Base-by-base conservation (phyloP, 768 basidiomycete species). In the Pholiota microspora region DNA sequence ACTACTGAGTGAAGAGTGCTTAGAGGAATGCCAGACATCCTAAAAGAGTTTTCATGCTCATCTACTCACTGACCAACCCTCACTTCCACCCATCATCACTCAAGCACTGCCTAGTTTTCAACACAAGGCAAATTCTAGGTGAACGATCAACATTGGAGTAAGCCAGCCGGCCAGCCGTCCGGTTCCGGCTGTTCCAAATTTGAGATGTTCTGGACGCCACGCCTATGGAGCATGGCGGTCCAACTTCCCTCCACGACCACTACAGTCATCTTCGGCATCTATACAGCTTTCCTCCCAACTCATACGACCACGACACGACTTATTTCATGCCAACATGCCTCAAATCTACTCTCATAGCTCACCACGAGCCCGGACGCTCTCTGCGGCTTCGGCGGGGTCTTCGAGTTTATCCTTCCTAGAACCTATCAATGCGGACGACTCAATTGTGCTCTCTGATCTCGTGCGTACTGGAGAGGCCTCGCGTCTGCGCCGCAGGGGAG, bases 381-480 rank as follows among this genome's bases (percentile, higher is more conserved):
- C 49, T 40, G 50, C 51, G 38, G 49, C 51, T 7, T 53, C 57
- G 5, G 34, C 58, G 32, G 44, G 53, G n/a, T 34, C 55, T 28
- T 56, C 59, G 15, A n/a, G n/a, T n/a, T n/a, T n/a, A n/a, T 44
- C 56, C 18, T 38, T 18, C 15, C 25, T 36, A 13, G 21, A 46
- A 27, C 48, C 51, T 1, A 62, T 59, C 15, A 84, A 87, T 55
- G 77, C 74, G 2, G 88, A 90, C 60, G 85, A 84, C 63, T 77
- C 83, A 28, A 85, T 90, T 53, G 80, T 88, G 16, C 78, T 89
- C 42, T 86, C 85, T 1, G 88, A 89, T 67, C 77, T 90, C 36
- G 76, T 89, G 13, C 84, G 88, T 48, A 84, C 84, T 1, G 88
- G 84, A 13, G 88, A 90, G 63, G 84, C 85, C 0, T 89, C 88